A percentile compares a stretch with the other conserved stretches of the same genome.
Evolutionary conservation across 352 stramenopile genomes (phyloP).

Genomic region (Phytophthora hybrid): DNA sequence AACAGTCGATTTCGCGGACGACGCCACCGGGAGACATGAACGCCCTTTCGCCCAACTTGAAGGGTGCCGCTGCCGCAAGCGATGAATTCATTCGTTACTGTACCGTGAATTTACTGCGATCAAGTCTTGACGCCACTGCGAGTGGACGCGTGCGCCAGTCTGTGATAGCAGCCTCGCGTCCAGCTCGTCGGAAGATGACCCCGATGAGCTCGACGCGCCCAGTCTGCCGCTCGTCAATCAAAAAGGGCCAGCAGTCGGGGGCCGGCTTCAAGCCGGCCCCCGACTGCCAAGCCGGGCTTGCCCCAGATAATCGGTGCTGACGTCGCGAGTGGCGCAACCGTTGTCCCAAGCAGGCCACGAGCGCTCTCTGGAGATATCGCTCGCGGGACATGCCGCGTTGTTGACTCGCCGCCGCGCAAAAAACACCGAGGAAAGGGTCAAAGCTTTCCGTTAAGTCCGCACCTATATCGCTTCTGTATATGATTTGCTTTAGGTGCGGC

Average conservation of each 20-base stretch:
- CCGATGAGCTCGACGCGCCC: neutral
- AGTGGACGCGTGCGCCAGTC: neutral
- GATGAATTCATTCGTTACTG: neutral
- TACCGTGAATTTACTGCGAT: neutral
- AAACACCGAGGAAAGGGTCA: neutral
- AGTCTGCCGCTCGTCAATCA: slow-evolving; percentile 3
- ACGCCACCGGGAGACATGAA: slow-evolving; percentile 29
- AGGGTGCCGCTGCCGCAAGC: neutral
- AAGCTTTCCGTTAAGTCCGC: neutral
- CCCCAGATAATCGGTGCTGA: neutral
- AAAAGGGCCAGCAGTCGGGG: neutral
- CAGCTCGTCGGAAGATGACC: neutral
- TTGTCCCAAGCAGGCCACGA: neutral
- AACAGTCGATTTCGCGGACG: slow-evolving; percentile 12
- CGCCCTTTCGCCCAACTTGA: slow-evolving; percentile 4
- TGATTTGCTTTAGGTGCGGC: neutral
- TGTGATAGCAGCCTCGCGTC: neutral
- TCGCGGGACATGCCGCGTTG: neutral
- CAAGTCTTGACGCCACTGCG: neutral
- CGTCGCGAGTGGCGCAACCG: neutral
- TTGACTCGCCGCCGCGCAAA: neutral
- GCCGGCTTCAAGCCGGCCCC: too few species aligned
- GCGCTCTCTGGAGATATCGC: neutral
- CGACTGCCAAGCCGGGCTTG: too few species aligned
- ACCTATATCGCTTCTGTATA: neutral